phyloP scores from a whole-genome alignment of 345 rosid species.

The Syzygium grande region DNA sequence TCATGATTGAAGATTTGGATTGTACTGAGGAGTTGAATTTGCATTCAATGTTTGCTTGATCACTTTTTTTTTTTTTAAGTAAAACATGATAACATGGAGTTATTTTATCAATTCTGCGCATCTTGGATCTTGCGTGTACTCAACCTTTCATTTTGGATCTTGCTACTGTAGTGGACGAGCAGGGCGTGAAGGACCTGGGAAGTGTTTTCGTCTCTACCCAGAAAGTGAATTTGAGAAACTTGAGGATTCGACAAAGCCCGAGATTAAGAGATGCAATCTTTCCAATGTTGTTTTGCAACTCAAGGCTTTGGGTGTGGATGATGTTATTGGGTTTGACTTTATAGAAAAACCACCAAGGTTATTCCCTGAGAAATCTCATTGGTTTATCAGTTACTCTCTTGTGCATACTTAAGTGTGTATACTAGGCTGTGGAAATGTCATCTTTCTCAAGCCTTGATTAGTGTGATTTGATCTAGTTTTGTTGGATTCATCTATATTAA shows the following conservation, averaged over 20 bases:
- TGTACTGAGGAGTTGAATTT: background rate
- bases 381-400: background rate
- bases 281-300: constrained; percentile 87
- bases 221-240: constrained; percentile 86
- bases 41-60: background rate
- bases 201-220: constrained; percentile 88
- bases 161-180: constrained; percentile 70
- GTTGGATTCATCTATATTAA: background rate
- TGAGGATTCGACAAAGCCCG: constrained; percentile 85
- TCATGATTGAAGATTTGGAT: background rate
- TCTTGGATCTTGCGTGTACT: background rate
- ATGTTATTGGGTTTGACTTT: constrained; percentile 87
- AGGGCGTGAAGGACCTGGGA: constrained; percentile 95
- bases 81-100: background rate
- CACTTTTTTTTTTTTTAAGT: background rate
- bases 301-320: constrained; percentile 84
- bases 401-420: background rate
- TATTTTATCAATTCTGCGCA: background rate
- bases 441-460: background rate
- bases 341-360: constrained; percentile 91
- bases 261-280: constrained; percentile 90
- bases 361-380: background rate
- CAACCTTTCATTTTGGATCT: background rate
- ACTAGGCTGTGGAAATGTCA: background rate
- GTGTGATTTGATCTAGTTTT: background rate